These are phyloP conservation scores for Thelonectria rubi DNA, from an alignment of 2,329 filamentous ascomycete genomes.

Conservation along the genomic window DNA sequence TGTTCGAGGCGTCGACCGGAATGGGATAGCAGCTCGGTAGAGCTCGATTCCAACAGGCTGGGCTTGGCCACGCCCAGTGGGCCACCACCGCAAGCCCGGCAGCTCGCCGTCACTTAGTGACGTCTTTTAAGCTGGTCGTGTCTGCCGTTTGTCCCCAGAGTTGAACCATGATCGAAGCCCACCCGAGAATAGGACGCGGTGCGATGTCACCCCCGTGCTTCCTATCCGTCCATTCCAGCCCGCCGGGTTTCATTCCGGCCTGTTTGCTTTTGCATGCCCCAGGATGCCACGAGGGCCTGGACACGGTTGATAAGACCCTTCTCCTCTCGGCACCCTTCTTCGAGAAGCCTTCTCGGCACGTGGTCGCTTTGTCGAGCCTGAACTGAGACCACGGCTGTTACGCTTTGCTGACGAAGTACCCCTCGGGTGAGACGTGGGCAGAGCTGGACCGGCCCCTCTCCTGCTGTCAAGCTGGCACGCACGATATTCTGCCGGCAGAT, in stretches of 20 bases:
- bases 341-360: constrained; percentile 34
- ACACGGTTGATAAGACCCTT: constrained; percentile 20
- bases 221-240: constrained; percentile 20
- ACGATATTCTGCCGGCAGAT: constrained; percentile 1
- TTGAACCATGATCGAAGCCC: constrained; percentile 11
- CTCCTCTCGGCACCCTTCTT: constrained; percentile 26
- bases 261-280: constrained; percentile 25
- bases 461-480: constrained; percentile 5
- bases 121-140: constrained; percentile 21
- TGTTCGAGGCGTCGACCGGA: constrained; percentile 13
- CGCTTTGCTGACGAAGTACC: constrained; percentile 24
- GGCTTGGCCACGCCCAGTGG: neutral
- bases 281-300: constrained; percentile 26
- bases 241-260: constrained; percentile 24
- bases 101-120: constrained; percentile 14
- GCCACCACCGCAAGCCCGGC: constrained; percentile 3
- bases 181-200: constrained; percentile 22
- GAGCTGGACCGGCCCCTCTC: constrained; percentile 1
- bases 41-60: constrained; percentile 12
- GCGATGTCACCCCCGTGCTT: constrained; percentile 17
- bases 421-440: constrained; percentile 19
- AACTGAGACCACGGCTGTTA: constrained; percentile 24
- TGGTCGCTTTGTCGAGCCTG: constrained; percentile 23
- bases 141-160: constrained; percentile 18
- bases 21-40: constrained; percentile 30